These are phyloP conservation scores for Colletotrichum sp. DNA, from an alignment of 2,329 filamentous ascomycete genomes.

Conservation along the genomic window DNA sequence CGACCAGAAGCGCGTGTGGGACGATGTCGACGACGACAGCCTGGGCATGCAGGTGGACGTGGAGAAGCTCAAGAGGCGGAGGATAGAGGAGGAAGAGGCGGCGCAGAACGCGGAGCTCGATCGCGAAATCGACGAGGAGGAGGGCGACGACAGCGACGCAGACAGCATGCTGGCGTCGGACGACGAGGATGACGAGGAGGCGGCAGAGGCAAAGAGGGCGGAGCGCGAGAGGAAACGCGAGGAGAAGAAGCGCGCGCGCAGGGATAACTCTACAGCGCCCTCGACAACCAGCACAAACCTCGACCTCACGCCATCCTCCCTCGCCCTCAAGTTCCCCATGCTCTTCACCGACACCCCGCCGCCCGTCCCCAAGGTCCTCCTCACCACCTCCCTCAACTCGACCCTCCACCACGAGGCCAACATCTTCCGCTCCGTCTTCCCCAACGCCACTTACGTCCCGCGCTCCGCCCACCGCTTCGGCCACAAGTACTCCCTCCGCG, in stretches of 20 bases:
- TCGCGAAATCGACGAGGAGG: constrained; percentile 39
- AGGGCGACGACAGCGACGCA: constrained; percentile 47
- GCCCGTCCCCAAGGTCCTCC: constrained; percentile 79
- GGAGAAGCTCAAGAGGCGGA: constrained; percentile 62
- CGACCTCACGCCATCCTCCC: constrained; percentile 65
- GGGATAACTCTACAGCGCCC: constrained; percentile 58
- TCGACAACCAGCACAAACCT: constrained; percentile 69
- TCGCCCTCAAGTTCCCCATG: constrained; percentile 66
- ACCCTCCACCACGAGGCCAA: constrained; percentile 85
- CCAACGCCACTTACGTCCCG: constrained; percentile 85
- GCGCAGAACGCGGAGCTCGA: constrained; percentile 46
- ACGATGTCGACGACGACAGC: constrained; percentile 70
- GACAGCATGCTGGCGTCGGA: constrained; percentile 83
- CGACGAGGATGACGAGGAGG: constrained; percentile 58
- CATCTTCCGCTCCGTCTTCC: constrained; percentile 81
- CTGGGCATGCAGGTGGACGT: constrained; percentile 63
- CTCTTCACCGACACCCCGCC: constrained; percentile 66
- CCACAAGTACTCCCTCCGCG: constrained; percentile 89
- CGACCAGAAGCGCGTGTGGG: constrained; percentile 90
- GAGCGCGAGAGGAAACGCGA: constrained; percentile 32
- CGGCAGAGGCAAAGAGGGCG: constrained; percentile 45
- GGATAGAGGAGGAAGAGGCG: constrained; percentile 58
- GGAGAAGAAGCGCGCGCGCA: constrained; percentile 38
- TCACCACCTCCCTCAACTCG: constrained; percentile 90
- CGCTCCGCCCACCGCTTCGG: constrained; percentile 83